These are phyloP conservation scores for Sporothrix inflata DNA, from an alignment of 2,329 filamentous ascomycete species.

Conservation along the genomic window DNA sequence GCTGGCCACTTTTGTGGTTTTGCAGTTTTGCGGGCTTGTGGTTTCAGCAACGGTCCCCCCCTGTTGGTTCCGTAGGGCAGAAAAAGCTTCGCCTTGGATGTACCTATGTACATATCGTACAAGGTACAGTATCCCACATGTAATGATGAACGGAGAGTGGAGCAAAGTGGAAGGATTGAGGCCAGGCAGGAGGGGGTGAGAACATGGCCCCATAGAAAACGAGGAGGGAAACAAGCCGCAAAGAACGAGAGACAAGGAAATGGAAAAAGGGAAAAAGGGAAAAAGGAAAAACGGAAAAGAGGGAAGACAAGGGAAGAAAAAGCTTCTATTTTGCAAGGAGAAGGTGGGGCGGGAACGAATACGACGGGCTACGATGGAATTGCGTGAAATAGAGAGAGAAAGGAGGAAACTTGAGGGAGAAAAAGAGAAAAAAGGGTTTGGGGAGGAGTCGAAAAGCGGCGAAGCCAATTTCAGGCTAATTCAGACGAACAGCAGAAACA, in stretches of 20 bases:
- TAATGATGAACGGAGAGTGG: neutral
- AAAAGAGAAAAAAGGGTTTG: neutral
- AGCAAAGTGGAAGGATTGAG: neutral
- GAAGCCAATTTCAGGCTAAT: slow-evolving; percentile 21
- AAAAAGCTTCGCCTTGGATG: slow-evolving; percentile 20
- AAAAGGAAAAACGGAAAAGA: neutral
- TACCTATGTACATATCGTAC: neutral
- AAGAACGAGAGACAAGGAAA: neutral
- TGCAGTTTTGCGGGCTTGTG: neutral
- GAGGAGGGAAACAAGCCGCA: neutral
- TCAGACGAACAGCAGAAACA: neutral
- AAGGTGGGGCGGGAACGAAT: neutral
- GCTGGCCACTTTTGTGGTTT: neutral
- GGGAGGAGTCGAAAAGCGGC: neutral
- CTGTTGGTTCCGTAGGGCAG: slow-evolving; percentile 14
- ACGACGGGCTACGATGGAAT: neutral
- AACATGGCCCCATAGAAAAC: neutral
- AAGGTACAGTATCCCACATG: neutral
- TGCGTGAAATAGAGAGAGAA: neutral
- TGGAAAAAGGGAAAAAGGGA: neutral
- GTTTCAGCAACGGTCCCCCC: neutral
- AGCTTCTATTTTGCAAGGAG: neutral
- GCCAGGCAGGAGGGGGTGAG: neutral
- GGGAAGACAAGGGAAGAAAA: neutral
- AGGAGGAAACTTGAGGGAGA: neutral